Evolutionary conservation across 257 asterid species (phyloP).

Genomic region (Ocimum tenuiflorum): DNA sequence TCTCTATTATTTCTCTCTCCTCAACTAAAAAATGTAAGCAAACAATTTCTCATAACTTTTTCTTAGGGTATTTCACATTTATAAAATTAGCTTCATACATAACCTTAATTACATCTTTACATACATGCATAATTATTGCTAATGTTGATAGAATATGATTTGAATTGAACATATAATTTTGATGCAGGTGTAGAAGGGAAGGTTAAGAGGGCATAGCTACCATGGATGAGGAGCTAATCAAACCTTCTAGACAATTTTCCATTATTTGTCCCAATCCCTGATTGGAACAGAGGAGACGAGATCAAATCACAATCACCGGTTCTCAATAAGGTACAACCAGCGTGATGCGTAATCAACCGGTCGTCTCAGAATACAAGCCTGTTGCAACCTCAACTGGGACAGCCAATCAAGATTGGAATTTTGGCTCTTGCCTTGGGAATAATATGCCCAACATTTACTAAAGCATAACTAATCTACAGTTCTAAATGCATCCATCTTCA

Average conservation of each 20-base stretch:
- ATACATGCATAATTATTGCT: no score
- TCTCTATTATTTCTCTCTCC: no score
- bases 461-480: not conserved
- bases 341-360: conserved; percentile 12
- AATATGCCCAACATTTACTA: conserved; percentile 44
- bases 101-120: no score
- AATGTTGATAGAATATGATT: no score
- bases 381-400: conserved; percentile 16
- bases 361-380: conserved; percentile 24
- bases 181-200: conserved; percentile 6
- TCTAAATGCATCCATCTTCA: conserved; percentile 6
- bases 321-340: conserved; percentile 20
- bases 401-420: conserved; percentile 30
- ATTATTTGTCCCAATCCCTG: conserved; percentile 40
- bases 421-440: conserved; percentile 42
- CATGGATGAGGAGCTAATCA: conserved; percentile 47
- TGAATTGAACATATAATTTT: not conserved
- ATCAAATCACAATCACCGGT: conserved; percentile 15
- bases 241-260: conserved; percentile 53
- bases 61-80: no score
- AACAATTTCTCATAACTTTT: no score
- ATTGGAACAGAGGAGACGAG: conserved; percentile 40
- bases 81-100: no score
- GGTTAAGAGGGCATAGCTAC: conserved; percentile 15
- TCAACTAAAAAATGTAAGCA: no score